These are phyloP conservation scores for Ramularia endophylla DNA, from an alignment of 2,329 filamentous ascomycete genomes.

Conservation along the genomic window DNA sequence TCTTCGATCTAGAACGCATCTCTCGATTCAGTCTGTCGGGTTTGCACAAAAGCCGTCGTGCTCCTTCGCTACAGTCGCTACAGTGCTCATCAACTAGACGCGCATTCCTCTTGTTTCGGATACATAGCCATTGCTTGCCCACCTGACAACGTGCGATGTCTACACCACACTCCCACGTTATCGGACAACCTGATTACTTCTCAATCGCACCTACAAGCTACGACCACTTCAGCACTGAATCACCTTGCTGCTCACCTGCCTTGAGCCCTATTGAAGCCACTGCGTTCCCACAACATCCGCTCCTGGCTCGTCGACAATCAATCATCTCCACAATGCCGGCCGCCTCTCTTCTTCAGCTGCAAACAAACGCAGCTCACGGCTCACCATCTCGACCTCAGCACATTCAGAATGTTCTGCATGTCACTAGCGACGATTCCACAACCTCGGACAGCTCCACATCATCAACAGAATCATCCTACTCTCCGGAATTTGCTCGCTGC, in stretches of 20 bases:
- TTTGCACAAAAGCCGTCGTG: too few relatives aligned
- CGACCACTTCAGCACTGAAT: conserved; percentile 15
- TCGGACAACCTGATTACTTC: conserved; percentile 14
- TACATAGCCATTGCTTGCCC: too few relatives aligned
- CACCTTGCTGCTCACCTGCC: conserved; percentile 14
- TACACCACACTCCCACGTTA: not conserved
- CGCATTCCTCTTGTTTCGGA: too few relatives aligned
- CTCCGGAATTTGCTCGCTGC: conserved; percentile 27
- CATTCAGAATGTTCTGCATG: conserved; percentile 30
- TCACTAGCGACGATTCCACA: conserved; percentile 27
- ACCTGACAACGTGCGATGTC: too few relatives aligned
- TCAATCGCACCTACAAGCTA: conserved; percentile 10
- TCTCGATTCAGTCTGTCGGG: too few relatives aligned
- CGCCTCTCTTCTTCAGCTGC: conserved; percentile 25
- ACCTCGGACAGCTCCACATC: conserved; percentile 16
- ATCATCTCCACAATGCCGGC: conserved; percentile 13
- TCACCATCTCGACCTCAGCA: conserved; percentile 25
- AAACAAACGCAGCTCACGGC: conserved; percentile 28
- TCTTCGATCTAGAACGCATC: too few relatives aligned
- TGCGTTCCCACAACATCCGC: conserved; percentile 15
- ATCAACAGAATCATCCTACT: conserved; percentile 15
- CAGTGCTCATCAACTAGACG: not conserved
- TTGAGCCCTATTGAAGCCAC: conserved; percentile 4
- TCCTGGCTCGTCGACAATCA: conserved; percentile 18
- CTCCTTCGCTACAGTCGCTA: too few relatives aligned